phyloP scores from a whole-genome alignment of 2,329 filamentous ascomycete species.

The Botryosphaeria dothidea region DNA sequence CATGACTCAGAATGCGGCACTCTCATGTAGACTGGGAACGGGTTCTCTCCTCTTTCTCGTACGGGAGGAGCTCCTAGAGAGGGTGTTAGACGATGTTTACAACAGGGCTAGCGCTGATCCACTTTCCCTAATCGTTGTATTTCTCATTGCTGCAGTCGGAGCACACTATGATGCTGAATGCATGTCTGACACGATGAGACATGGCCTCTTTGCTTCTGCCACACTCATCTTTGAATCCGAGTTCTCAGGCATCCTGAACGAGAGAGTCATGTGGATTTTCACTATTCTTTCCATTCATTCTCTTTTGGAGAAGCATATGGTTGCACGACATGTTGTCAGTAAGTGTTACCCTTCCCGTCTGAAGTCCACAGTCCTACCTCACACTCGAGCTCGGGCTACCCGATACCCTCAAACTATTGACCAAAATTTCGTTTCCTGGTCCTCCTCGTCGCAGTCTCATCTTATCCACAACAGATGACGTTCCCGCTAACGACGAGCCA shows the following conservation, averaged over 20 bases:
- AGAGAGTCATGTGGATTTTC: slow-evolving; percentile 37
- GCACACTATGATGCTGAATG: slow-evolving; percentile 39
- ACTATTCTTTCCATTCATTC: slow-evolving; percentile 38
- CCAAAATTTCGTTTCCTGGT: not conserved
- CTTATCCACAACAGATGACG: too few relatives aligned
- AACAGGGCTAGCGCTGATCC: slow-evolving; percentile 30
- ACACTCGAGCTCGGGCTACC: not conserved
- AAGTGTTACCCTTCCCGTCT: slow-evolving; percentile 19
- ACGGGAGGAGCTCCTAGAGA: slow-evolving; percentile 33
- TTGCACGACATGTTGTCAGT: slow-evolving; percentile 39
- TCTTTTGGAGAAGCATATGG: slow-evolving; percentile 40
- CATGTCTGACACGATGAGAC: slow-evolving; percentile 34
- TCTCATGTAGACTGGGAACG: slow-evolving; percentile 36
- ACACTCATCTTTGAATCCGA: slow-evolving; percentile 35
- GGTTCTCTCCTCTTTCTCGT: slow-evolving; percentile 40
- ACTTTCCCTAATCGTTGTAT: slow-evolving; percentile 38
- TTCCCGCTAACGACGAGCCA: slow-evolving; percentile 17
- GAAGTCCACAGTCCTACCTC: not conserved
- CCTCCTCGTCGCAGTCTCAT: not conserved
- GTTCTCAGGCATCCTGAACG: slow-evolving; percentile 31
- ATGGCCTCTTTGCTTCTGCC: slow-evolving; percentile 35
- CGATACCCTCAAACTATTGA: not conserved
- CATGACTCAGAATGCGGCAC: slow-evolving; percentile 31
- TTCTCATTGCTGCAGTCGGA: slow-evolving; percentile 38
- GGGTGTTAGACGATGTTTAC: slow-evolving; percentile 38